phyloP scores from a whole-genome alignment of 2,329 filamentous ascomycete genomes.

The Alternaria panax region DNA sequence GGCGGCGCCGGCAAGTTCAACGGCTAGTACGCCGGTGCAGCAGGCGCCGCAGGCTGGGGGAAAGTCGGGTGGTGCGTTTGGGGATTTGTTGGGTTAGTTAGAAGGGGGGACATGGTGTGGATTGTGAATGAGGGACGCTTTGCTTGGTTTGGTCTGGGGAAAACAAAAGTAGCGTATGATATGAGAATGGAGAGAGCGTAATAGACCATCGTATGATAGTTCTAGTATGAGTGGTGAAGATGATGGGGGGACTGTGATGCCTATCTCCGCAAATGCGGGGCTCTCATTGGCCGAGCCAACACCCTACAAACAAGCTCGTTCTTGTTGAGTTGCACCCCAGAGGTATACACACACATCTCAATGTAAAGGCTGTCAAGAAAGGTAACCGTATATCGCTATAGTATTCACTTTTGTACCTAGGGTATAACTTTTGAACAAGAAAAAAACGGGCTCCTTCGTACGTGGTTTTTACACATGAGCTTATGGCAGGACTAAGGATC shows the following conservation, averaged over 20 bases:
- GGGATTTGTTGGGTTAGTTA: conserved; percentile 46
- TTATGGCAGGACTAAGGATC: too few relatives aligned
- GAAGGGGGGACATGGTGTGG: neutral
- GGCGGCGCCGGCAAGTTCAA: conserved; percentile 63
- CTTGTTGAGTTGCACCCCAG: too few relatives aligned
- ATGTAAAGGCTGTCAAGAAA: too few relatives aligned
- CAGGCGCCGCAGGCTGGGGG: conserved; percentile 39
- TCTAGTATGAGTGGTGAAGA: neutral
- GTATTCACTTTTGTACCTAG: too few relatives aligned
- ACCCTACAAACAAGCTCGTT: too few relatives aligned
- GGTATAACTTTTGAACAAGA: too few relatives aligned
- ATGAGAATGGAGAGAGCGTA: neutral
- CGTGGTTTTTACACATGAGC: too few relatives aligned
- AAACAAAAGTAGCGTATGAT: conserved; percentile 10
- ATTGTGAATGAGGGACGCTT: too few relatives aligned
- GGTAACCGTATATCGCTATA: too few relatives aligned
- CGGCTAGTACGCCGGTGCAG: conserved; percentile 40
- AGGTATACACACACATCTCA: too few relatives aligned
- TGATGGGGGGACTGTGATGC: neutral
- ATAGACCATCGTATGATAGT: neutral
- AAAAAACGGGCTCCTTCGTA: too few relatives aligned
- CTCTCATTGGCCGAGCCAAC: neutral
- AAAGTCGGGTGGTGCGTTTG: conserved; percentile 48
- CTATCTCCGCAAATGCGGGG: neutral
- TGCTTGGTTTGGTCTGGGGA: neutral